A percentile compares a stretch with the other conserved stretches of the same genome.
phyloP scores from a whole-genome alignment of 1,139 yeast genomes.

The Torulaspora pretoriensis region DNA sequence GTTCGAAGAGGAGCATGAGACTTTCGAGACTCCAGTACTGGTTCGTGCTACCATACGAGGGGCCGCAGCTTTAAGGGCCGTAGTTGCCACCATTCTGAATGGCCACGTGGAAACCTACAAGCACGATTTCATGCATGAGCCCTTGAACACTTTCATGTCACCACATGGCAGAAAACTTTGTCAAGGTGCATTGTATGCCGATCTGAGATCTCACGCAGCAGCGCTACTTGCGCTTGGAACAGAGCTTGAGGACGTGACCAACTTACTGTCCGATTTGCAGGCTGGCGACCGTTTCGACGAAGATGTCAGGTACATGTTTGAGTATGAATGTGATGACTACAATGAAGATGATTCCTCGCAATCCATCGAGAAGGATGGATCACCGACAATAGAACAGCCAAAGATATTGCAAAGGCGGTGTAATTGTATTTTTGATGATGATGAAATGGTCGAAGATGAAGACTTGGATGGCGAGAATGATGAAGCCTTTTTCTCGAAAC shows the following conservation, averaged over 20 bases:
- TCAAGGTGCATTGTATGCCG: slow-evolving; percentile 55
- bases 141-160: slow-evolving; percentile 53
- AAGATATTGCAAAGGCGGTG: slow-evolving; percentile 34
- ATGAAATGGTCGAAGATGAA: slow-evolving; percentile 25
- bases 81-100: slow-evolving; percentile 58
- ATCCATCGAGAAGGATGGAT: slow-evolving; percentile 22
- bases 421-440: slow-evolving; percentile 40
- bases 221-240: slow-evolving; percentile 45
- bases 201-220: slow-evolving; percentile 48
- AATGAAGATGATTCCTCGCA: slow-evolving; percentile 29
- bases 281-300: slow-evolving; percentile 69
- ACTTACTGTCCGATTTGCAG: slow-evolving; percentile 52
- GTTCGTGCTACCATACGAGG: slow-evolving; percentile 57
- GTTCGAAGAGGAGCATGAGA: slow-evolving; percentile 44
- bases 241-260: slow-evolving; percentile 47
- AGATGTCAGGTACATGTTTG: slow-evolving; percentile 68
- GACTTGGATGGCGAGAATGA: slow-evolving; percentile 30
- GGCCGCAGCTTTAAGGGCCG: slow-evolving; percentile 56
- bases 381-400: slow-evolving; percentile 7
- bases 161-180: slow-evolving; percentile 57
- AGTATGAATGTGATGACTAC: slow-evolving; percentile 47
- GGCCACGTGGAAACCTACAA: slow-evolving; percentile 38
- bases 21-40: slow-evolving; percentile 46
- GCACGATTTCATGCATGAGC: slow-evolving; percentile 54
- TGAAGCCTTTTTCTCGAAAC: slow-evolving; percentile 14